Percentiles rank a stretch among this genome's conserved stretches.
Evolutionary conservation across 2,329 filamentous ascomycete species (phyloP).

Genomic region (Aspergillus sp.): DNA sequence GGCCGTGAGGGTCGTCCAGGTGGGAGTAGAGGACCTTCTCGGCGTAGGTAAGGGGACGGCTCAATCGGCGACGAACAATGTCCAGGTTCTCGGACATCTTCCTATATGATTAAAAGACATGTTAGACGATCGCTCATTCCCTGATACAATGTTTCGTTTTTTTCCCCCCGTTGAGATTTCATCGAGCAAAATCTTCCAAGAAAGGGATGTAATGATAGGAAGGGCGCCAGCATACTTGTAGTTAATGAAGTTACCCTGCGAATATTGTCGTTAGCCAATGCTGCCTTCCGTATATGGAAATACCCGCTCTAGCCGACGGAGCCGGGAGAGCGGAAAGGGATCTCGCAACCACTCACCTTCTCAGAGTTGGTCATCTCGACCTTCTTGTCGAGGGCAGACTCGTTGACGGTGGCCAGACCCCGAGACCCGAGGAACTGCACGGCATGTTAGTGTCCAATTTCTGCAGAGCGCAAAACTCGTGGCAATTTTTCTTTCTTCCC

Average conservation of each 20-base stretch:
- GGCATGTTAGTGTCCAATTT: conserved; percentile 24
- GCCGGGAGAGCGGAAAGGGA: conserved; percentile 25
- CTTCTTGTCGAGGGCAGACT: conserved; percentile 88
- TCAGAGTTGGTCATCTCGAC: conserved; percentile 98
- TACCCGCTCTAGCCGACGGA: conserved; percentile 18
- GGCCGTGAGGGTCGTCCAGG: conserved; percentile 91
- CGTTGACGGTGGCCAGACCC: conserved; percentile 78
- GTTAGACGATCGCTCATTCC: conserved; percentile 19
- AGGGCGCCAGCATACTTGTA: conserved; percentile 59
- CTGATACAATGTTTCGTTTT: neutral
- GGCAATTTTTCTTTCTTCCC: neutral
- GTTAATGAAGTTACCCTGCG: conserved; percentile 87
- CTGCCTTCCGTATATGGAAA: conserved; percentile 7
- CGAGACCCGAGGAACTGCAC: conserved; percentile 64
- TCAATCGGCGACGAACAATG: conserved; percentile 84
- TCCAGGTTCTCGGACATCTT: conserved; percentile 98
- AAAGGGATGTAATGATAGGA: neutral
- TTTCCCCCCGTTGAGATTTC: neutral
- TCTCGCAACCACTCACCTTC: conserved; percentile 51
- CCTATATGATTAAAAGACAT: conserved; percentile 49
- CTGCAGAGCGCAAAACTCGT: neutral
- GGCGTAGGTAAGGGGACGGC: conserved; percentile 88
- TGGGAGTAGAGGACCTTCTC: conserved; percentile 99
- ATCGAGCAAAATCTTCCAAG: neutral
- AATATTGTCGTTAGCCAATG: conserved; percentile 26